phyloP scores from a whole-genome alignment of 2,329 filamentous ascomycete species.

The Fusarium siculi region DNA sequence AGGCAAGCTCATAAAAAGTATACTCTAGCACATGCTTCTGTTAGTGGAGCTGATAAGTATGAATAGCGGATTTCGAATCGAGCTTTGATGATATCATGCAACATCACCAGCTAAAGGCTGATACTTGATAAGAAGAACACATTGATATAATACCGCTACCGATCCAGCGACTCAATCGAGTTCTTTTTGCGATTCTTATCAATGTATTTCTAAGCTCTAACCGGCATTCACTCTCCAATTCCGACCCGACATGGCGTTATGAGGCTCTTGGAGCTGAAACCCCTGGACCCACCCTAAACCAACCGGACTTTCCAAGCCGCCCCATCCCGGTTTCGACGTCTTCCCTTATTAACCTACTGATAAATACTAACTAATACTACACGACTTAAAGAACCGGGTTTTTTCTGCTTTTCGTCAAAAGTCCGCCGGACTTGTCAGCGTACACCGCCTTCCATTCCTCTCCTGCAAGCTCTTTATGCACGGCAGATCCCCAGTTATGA shows the following conservation, averaged over 20 bases:
- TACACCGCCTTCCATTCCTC: neutral
- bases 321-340: constrained; percentile 22
- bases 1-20: neutral
- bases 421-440: constrained; percentile 41
- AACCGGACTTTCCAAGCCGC: constrained; percentile 22
- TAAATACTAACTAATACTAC: constrained; percentile 5
- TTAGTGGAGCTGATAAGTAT: neutral
- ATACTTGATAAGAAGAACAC: neutral
- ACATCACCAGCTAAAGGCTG: neutral
- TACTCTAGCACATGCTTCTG: neutral
- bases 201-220: neutral
- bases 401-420: constrained; percentile 20
- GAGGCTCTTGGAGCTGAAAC: neutral
- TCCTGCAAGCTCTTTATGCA: constrained; percentile 15
- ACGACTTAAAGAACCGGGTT: neutral
- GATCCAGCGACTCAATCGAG: neutral
- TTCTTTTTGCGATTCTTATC: neutral
- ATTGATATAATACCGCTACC: neutral
- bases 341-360: neutral
- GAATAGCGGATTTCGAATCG: neutral
- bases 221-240: neutral
- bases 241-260: neutral
- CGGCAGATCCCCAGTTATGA: constrained; percentile 7
- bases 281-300: constrained; percentile 16
- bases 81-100: constrained; percentile 1